Percentiles rank a stretch among this genome's conserved stretches.
These are phyloP conservation scores for Barnettozyma salicaria DNA, from an alignment of 805 yeast genomes.

Conservation along the genomic window DNA sequence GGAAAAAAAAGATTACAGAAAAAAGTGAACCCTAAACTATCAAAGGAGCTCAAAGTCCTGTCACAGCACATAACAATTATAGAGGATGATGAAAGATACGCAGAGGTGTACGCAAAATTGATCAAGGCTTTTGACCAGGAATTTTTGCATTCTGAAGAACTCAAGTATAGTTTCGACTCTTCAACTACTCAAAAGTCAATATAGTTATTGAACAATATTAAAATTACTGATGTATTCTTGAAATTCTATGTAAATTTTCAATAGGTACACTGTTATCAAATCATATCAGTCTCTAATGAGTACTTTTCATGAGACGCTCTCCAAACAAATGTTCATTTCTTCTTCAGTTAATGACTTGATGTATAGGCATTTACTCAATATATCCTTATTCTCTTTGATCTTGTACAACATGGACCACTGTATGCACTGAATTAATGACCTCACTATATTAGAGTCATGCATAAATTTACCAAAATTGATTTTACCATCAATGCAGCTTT, in stretches of 20 bases:
- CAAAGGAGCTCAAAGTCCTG: conserved; percentile 14
- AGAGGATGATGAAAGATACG: conserved; percentile 16
- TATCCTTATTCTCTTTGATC: conserved; percentile 49
- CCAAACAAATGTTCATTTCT: conserved; percentile 49
- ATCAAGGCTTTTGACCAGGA: conserved; percentile 20
- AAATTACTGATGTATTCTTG: background rate
- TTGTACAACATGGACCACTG: conserved; percentile 77
- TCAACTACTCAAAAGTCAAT: conserved; percentile 14
- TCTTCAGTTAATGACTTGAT: conserved; percentile 66
- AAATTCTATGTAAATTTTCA: too few relatives aligned
- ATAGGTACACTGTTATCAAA: too few relatives aligned
- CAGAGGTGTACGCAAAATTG: conserved; percentile 12
- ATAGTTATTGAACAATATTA: background rate
- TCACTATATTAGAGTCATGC: conserved; percentile 69
- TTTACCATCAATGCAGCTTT: conserved; percentile 26
- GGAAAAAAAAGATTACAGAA: conserved; percentile 21
- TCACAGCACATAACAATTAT: conserved; percentile 17
- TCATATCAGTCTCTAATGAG: background rate
- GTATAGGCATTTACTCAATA: conserved; percentile 79
- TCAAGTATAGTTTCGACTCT: conserved; percentile 10
- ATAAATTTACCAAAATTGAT: conserved; percentile 77
- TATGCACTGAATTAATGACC: conserved; percentile 69
- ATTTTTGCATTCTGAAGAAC: conserved; percentile 17
- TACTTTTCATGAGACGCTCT: conserved; percentile 2
- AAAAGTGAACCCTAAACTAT: conserved; percentile 18